Evolutionary conservation across 331 rosid species (phyloP).

Genomic region (Prunus yedoensis): DNA sequence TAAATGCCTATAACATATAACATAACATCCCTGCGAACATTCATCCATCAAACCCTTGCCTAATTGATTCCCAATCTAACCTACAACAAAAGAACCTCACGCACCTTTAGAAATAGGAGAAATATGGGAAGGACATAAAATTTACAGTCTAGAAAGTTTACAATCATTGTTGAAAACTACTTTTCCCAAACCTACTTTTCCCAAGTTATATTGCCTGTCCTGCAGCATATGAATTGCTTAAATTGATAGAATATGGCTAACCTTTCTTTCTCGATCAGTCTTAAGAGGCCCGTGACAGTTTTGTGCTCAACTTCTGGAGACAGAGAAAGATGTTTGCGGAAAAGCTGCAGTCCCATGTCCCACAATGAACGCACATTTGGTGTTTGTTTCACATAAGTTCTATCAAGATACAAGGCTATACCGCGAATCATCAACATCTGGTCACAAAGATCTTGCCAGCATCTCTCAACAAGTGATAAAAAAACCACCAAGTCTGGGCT

Average conservation of each 20-base stretch:
- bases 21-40: not conserved
- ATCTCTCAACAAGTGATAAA: conserved; percentile 81
- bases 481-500: conserved; percentile 97
- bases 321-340: conserved; percentile 84
- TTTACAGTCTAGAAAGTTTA: not conserved
- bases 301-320: conserved; percentile 96
- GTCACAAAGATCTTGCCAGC: conserved; percentile 97
- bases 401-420: conserved; percentile 92
- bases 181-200: not conserved
- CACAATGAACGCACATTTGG: conserved; percentile 85
- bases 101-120: not conserved
- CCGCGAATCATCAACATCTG: conserved; percentile 99
- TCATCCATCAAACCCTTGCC: not conserved
- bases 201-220: not conserved
- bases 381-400: conserved; percentile 94
- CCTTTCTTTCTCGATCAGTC: conserved; percentile 98
- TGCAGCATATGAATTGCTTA: conserved; percentile 11
- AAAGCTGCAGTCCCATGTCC: conserved; percentile 99
- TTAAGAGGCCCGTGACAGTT: conserved; percentile 96
- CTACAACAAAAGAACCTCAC: not conserved
- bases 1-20: not conserved
- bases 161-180: not conserved
- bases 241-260: conserved; percentile 27
- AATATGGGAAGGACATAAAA: not conserved
- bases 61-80: not conserved